Conservation (phyloP, 257 asterid genomes). For the Paraleonurus japonicus region DNA sequence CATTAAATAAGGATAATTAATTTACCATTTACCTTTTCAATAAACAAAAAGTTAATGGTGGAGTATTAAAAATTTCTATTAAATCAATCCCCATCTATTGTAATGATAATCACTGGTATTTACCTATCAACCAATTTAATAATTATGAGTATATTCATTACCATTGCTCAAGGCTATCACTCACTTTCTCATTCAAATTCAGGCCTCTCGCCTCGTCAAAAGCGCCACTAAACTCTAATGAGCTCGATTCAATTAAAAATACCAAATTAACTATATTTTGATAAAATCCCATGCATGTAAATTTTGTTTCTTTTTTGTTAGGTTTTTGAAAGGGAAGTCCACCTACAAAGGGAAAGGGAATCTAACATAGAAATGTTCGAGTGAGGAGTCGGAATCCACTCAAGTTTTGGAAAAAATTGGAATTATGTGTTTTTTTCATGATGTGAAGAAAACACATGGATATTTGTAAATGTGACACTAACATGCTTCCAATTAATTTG, state of each 20-base stretch:
- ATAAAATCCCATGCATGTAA: neutral
- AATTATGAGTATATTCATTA: no score
- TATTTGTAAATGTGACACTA: slow-evolving; percentile 42
- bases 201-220: neutral
- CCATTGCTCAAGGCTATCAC: no score
- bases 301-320: slow-evolving; percentile 19
- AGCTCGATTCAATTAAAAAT: neutral
- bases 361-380: slow-evolving; percentile 44
- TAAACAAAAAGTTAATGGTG: no score
- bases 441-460: slow-evolving; percentile 54
- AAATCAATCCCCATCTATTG: no score
- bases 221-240: neutral
- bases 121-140: no score
- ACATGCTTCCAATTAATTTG: slow-evolving; percentile 53
- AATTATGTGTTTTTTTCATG: slow-evolving; percentile 26
- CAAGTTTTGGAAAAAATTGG: slow-evolving; percentile 14
- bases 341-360: slow-evolving; percentile 44
- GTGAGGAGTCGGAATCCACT: slow-evolving; percentile 80
- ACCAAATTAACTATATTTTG: slow-evolving; percentile 8
- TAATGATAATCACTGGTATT: no score
- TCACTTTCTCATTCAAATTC: neutral
- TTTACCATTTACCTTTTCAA: no score
- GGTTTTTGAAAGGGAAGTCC: slow-evolving; percentile 65
- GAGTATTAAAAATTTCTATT: no score
- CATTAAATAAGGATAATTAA: no score